Evolutionary conservation across 192 early-diverging fungal species (phyloP).

Genomic region (Coemansia sp.): DNA sequence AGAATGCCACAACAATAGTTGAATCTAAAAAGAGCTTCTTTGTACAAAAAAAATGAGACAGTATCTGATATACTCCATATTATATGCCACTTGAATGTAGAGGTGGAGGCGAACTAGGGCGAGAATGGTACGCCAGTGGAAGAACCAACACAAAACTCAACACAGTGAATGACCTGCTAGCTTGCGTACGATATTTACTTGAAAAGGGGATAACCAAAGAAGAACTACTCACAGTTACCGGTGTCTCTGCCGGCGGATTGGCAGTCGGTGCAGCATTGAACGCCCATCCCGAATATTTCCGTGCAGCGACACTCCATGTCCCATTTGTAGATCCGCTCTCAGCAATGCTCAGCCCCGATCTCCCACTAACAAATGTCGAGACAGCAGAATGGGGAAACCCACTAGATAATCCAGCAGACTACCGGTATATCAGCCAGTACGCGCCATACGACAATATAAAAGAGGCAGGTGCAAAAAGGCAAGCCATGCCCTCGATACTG

Average conservation of each 20-base stretch:
- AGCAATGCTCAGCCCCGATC: slow-evolving; percentile 72
- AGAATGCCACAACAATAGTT: not conserved
- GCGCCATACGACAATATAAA: slow-evolving; percentile 68
- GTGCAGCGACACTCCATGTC: slow-evolving; percentile 69
- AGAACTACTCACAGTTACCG: slow-evolving; percentile 59
- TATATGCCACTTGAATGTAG: slow-evolving; percentile 19
- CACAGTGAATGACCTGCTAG: slow-evolving; percentile 67
- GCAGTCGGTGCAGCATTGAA: slow-evolving; percentile 68
- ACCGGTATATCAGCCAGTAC: slow-evolving; percentile 57
- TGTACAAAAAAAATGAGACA: not conserved
- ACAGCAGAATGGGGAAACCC: slow-evolving; percentile 78
- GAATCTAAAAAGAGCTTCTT: no score
- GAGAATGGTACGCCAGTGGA: slow-evolving; percentile 73
- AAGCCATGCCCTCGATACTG: slow-evolving; percentile 56
- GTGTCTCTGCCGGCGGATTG: slow-evolving; percentile 76
- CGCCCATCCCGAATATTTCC: slow-evolving; percentile 64
- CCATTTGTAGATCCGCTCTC: slow-evolving; percentile 86
- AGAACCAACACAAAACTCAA: slow-evolving; percentile 68
- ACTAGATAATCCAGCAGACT: slow-evolving; percentile 42
- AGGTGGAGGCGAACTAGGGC: slow-evolving; percentile 76
- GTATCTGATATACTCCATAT: not conserved
- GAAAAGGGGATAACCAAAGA: slow-evolving; percentile 56
- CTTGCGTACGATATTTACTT: slow-evolving; percentile 62
- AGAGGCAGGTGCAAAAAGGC: not conserved
- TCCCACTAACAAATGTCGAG: slow-evolving; percentile 70